Conservation (phyloP, 805 yeast genomes). For the Myxozyma neotropica region DNA sequence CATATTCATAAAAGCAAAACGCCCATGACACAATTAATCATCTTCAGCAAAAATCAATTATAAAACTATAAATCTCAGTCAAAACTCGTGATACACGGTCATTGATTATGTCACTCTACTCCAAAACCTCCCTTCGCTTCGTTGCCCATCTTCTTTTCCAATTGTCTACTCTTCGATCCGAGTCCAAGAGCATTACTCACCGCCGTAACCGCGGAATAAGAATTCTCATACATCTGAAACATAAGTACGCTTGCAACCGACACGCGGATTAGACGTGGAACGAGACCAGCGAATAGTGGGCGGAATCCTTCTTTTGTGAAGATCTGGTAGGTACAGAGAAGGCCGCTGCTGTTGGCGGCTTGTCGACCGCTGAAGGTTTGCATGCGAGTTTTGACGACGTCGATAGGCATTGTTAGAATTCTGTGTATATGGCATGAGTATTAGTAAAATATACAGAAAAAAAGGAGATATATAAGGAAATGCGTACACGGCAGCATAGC, state of each 20-base stretch:
- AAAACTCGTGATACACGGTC: no score
- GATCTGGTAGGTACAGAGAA: slow-evolving; percentile 43
- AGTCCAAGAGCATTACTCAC: neutral
- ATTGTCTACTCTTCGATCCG: neutral
- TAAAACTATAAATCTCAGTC: no score
- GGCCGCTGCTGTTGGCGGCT: slow-evolving; percentile 42
- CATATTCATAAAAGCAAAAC: no score
- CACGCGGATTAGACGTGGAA: slow-evolving; percentile 25
- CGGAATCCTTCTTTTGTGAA: slow-evolving; percentile 47
- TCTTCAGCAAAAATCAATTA: no score
- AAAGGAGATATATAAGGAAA: neutral
- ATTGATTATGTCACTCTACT: neutral
- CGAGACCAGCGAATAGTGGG: slow-evolving; percentile 20
- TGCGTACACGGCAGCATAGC: slow-evolving; percentile 28
- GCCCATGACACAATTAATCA: no score
- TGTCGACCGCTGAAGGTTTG: slow-evolving; percentile 57
- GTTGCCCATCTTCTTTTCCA: neutral
- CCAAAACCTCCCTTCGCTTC: neutral
- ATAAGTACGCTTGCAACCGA: slow-evolving; percentile 24
- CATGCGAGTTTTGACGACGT: slow-evolving; percentile 95
- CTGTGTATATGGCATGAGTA: slow-evolving; percentile 53
- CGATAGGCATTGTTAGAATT: slow-evolving; percentile 82
- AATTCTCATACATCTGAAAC: slow-evolving; percentile 20
- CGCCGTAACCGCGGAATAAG: neutral
- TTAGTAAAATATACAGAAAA: neutral